Base-by-base conservation (phyloP, 176 grass and related monocot species). In the Zoysia pacifica region DNA sequence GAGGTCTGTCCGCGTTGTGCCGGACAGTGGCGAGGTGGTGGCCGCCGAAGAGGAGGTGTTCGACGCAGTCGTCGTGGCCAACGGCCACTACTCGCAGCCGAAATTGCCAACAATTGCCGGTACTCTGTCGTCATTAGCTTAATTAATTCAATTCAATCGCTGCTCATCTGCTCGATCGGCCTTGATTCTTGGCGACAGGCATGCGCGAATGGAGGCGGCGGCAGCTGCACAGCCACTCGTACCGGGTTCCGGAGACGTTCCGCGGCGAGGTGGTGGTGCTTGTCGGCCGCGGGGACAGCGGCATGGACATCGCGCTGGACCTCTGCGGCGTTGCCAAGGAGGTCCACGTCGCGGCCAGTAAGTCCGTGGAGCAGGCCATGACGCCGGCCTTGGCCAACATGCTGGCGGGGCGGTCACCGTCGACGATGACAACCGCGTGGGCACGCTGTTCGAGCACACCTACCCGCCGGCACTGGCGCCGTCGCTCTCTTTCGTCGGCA, bases 381-480 rank as follows among this genome's bases (percentile, higher is more conserved):
- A 28, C 28, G 28, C 28, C 28, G 28, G 28, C 28, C 28, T 28
- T 28, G 28, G 28, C 28, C 28, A 28, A 28, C 28, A 28, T 28
- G 28, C 28, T 28, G 28, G 28, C 4, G 28, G 28, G 28, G 28
- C 84, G 65, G 0, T 1, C 1, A 44, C 87, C 12, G 35, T 53
- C 52, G 55, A 84, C 8, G 84, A 91, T 47, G 84, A 91, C 68
- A 52, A 73, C 67, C 61, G 81, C 41, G 63, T 91, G 0, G 72
- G 82, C 14, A 82, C 82, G 62, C 78, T 85, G 50, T 85, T 51
- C 74, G 82, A 89, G 82, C 87, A 89, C 77, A 80, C 65, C 0
- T 84, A 87, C 63, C 76, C 45, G 45, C 45, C 45, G 45, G 45
- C 45, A 1, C 45, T 47, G 45, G 45, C 45, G 45, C 45, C 45